A percentile compares a stretch with the other conserved stretches of the same genome.
phyloP scores from a whole-genome alignment of 768 basidiomycete species.

The Neoboletus brunneissimus region DNA sequence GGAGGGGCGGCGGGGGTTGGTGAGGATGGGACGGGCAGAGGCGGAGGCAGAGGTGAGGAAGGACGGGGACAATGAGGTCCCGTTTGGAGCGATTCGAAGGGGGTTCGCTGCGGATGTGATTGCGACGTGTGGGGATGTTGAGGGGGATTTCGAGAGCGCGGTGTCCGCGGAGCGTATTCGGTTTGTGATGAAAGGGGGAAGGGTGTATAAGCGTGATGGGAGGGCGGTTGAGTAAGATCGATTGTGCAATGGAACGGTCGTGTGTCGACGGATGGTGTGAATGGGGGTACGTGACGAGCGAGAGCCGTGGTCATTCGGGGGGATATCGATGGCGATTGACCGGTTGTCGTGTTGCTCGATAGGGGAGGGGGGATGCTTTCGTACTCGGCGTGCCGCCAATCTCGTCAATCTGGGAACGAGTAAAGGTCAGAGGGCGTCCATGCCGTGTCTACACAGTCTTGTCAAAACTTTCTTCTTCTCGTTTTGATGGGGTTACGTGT shows the following conservation, averaged over 20 bases:
- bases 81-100: constrained; percentile 50
- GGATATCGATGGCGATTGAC: background rate
- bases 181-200: constrained; percentile 61
- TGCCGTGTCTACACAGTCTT: background rate
- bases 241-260: background rate
- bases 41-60: constrained; percentile 12
- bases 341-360: background rate
- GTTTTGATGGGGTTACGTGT: background rate
- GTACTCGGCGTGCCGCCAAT: background rate
- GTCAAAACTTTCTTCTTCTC: background rate
- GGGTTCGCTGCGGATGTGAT: constrained; percentile 58
- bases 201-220: constrained; percentile 43
- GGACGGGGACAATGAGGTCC: constrained; percentile 47
- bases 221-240: constrained; percentile 1
- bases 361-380: too few species aligned
- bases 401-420: background rate
- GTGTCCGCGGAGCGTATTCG: constrained; percentile 44
- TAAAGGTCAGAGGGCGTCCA: background rate
- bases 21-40: constrained; percentile 26
- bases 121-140: constrained; percentile 37
- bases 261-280: background rate
- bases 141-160: constrained; percentile 41
- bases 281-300: background rate
- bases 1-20: constrained; percentile 36
- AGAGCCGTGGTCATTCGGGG: background rate